These are phyloP conservation scores for Monilinia polystroma DNA, from an alignment of 2,329 filamentous ascomycete genomes.

Conservation along the genomic window DNA sequence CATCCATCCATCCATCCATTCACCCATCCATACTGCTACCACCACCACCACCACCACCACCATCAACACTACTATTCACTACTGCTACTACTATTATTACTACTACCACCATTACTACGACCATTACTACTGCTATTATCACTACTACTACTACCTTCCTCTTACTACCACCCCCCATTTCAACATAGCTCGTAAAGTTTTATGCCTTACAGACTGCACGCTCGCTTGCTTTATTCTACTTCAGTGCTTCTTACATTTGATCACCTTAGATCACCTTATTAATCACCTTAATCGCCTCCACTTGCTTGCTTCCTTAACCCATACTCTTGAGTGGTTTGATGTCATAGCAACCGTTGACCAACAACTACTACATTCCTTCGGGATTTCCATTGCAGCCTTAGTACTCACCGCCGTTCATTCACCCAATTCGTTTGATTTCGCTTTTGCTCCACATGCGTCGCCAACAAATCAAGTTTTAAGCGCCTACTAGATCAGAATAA, in stretches of 20 bases:
- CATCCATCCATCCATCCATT: no score
- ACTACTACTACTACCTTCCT: neutral
- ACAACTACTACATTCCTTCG: neutral
- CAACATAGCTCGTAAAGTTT: neutral
- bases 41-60: no score
- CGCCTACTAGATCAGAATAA: constrained; percentile 17
- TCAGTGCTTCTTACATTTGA: no score
- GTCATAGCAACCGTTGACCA: constrained; percentile 11
- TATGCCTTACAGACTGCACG: neutral
- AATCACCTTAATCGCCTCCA: neutral
- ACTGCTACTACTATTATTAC: no score
- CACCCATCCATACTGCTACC: no score
- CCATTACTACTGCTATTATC: no score
- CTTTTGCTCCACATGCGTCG: constrained; percentile 23
- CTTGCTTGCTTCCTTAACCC: constrained; percentile 11
- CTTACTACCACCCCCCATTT: neutral
- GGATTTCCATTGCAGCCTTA: constrained; percentile 15
- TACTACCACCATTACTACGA: no score
- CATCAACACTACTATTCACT: no score
- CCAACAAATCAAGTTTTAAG: constrained; percentile 26
- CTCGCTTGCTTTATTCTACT: neutral
- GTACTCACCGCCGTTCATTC: constrained; percentile 23
- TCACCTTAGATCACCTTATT: neutral
- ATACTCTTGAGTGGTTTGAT: constrained; percentile 14
- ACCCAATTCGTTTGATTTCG: constrained; percentile 10